Evolutionary conservation across 176 grass and related monocot species (phyloP).

Genomic region (Carex kokanica): DNA sequence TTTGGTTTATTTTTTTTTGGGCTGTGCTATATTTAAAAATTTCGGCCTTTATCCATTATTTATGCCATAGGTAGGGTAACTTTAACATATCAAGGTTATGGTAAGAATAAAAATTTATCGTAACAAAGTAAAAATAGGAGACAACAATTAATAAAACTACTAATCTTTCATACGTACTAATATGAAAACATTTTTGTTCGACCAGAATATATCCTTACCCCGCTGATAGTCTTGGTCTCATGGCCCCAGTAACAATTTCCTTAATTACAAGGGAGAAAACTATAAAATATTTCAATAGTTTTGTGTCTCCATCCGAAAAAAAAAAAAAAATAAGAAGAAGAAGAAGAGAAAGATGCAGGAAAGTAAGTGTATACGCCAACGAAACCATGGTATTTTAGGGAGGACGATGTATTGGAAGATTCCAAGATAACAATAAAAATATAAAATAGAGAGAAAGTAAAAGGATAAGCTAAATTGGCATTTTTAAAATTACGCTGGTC

Average conservation of each 20-base stretch:
- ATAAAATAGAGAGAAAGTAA: not conserved
- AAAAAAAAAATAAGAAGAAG: not conserved
- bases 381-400: not conserved
- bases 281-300: not conserved
- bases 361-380: not conserved
- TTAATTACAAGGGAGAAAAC: not conserved
- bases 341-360: not conserved
- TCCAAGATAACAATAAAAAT: not conserved
- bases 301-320: not conserved
- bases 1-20: too few relatives aligned
- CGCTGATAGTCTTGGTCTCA: not conserved
- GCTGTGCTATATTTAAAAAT: too few relatives aligned
- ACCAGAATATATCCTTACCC: too few relatives aligned
- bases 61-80: too few relatives aligned
- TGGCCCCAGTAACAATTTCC: not conserved
- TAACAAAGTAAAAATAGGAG: too few relatives aligned
- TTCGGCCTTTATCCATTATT: too few relatives aligned
- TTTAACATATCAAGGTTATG: too few relatives aligned
- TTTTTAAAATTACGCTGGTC: not conserved
- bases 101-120: too few relatives aligned
- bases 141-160: too few relatives aligned
- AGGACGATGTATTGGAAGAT: slow-evolving; percentile 4
- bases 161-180: too few relatives aligned
- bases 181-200: too few relatives aligned
- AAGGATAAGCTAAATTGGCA: not conserved